Percentiles rank a stretch among this genome's conserved stretches.
Conservation (phyloP, 495 filamentous ascomycete species). For the Neurospora tetrasperma region DNA sequence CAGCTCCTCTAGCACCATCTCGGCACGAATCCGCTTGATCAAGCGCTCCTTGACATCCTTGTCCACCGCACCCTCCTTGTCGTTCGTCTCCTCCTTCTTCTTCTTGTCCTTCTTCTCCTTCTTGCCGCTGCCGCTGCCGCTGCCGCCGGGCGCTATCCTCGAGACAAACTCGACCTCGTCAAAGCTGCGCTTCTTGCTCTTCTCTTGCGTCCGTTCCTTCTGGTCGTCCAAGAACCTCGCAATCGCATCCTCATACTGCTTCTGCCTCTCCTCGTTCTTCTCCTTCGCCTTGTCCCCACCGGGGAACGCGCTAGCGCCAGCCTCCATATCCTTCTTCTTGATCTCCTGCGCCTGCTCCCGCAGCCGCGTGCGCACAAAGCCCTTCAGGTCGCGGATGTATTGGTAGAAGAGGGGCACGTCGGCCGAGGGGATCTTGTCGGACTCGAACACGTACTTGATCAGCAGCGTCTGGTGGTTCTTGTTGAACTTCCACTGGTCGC, state of each 20-base stretch:
- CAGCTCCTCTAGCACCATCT: constrained; percentile 35
- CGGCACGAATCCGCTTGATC: constrained; percentile 40
- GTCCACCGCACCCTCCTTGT: constrained; percentile 5
- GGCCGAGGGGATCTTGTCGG: constrained; percentile 49
- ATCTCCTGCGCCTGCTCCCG: constrained; percentile 51
- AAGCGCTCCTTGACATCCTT: constrained; percentile 36
- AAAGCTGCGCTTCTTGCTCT: constrained; percentile 27
- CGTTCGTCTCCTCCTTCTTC: not conserved
- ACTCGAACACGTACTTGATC: constrained; percentile 69
- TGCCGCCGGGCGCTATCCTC: constrained; percentile 17
- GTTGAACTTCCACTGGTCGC: constrained; percentile 79
- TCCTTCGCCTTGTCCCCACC: constrained; percentile 33
- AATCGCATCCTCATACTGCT: constrained; percentile 47
- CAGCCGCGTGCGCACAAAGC: constrained; percentile 51
- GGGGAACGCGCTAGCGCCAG: constrained; percentile 29
- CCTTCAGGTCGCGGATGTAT: constrained; percentile 65
- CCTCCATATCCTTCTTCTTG: constrained; percentile 38
- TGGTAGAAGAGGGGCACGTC: constrained; percentile 53
- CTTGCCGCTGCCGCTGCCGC: no score
- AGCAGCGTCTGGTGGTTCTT: constrained; percentile 76
- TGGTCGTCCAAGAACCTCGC: constrained; percentile 29
- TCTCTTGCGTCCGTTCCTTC: constrained; percentile 12
- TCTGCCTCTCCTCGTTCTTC: constrained; percentile 31
- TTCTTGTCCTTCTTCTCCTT: not conserved
- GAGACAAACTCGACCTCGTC: constrained; percentile 38